Evolutionary conservation across 1,284 basidiomycete genomes (phyloP).

Genomic region (Tilletia setariae): DNA sequence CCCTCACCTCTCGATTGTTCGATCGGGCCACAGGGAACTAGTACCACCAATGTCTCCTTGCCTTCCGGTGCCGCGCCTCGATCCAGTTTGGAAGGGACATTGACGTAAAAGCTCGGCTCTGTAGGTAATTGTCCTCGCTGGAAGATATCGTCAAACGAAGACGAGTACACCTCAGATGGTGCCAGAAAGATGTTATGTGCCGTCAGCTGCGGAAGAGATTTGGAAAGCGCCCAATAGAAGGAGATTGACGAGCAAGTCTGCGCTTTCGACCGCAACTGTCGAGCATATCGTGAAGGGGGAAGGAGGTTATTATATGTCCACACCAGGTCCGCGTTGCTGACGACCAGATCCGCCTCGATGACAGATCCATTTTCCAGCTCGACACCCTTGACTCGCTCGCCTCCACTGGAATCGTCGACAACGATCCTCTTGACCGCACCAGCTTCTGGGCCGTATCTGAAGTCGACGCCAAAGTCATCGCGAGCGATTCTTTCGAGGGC

Average conservation of each 20-base stretch:
- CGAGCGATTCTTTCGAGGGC: slow-evolving; percentile 58
- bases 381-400: slow-evolving; percentile 54
- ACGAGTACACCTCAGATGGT: slow-evolving; percentile 55
- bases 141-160: slow-evolving; percentile 61
- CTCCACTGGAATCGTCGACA: slow-evolving; percentile 25
- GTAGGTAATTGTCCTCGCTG: slow-evolving; percentile 57
- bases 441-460: slow-evolving; percentile 53
- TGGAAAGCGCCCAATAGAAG: slow-evolving; percentile 61
- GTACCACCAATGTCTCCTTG: slow-evolving; percentile 55
- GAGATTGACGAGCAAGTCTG: slow-evolving; percentile 60
- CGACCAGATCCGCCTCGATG: slow-evolving; percentile 58
- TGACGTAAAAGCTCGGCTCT: slow-evolving; percentile 62
- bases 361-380: slow-evolving; percentile 56
- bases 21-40: slow-evolving; percentile 56
- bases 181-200: slow-evolving; percentile 58
- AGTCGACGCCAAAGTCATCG: slow-evolving; percentile 55
- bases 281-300: slow-evolving; percentile 50
- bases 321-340: slow-evolving; percentile 61
- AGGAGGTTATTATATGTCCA: slow-evolving; percentile 60
- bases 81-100: slow-evolving; percentile 58
- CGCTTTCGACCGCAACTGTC: slow-evolving; percentile 43
- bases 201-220: slow-evolving; percentile 56
- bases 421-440: slow-evolving; percentile 55
- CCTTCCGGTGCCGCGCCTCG: slow-evolving; percentile 53
- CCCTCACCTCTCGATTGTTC: slow-evolving; percentile 24